phyloP scores from a whole-genome alignment of 2,329 filamentous ascomycete species.

The Albophoma yamanashiensis region DNA sequence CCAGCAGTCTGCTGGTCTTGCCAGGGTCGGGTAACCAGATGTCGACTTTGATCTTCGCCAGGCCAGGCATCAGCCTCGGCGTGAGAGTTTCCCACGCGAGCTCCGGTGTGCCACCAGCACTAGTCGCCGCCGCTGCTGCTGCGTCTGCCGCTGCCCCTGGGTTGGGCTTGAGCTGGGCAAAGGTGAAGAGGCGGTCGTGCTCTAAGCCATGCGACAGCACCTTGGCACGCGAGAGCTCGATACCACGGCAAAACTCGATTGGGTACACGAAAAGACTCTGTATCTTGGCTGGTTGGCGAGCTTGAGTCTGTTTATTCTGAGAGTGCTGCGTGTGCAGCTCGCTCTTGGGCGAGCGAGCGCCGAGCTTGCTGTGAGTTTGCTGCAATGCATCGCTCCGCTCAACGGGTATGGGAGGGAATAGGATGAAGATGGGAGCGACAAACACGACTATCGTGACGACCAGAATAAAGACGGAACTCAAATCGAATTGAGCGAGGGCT shows the following conservation, averaged over 20 bases:
- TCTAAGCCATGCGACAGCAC: slow-evolving; percentile 61
- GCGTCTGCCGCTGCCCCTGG: not conserved
- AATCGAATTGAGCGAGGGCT: slow-evolving; percentile 15
- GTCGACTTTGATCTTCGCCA: slow-evolving; percentile 59
- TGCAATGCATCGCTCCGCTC: slow-evolving; percentile 41
- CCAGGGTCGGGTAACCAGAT: slow-evolving; percentile 58
- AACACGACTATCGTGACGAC: slow-evolving; percentile 37
- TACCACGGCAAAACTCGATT: slow-evolving; percentile 68
- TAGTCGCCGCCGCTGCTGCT: not conserved
- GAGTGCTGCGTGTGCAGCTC: slow-evolving; percentile 20
- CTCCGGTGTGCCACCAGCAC: not conserved
- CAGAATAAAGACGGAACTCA: slow-evolving; percentile 26
- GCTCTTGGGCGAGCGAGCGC: slow-evolving; percentile 26
- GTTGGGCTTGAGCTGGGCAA: slow-evolving; percentile 47
- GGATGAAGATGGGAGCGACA: slow-evolving; percentile 39
- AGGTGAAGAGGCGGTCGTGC: slow-evolving; percentile 74
- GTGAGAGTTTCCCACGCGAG: slow-evolving; percentile 61
- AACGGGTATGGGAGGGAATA: slow-evolving; percentile 44
- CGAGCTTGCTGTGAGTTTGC: slow-evolving; percentile 42
- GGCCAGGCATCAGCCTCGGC: slow-evolving; percentile 54
- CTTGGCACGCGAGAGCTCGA: slow-evolving; percentile 57
- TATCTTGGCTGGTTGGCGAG: slow-evolving; percentile 16
- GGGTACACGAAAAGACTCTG: slow-evolving; percentile 72
- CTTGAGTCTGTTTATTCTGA: slow-evolving; percentile 9
- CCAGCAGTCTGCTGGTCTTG: slow-evolving; percentile 39